Evolutionary conservation across 2,329 filamentous ascomycete genomes (phyloP), one percentile per base, ranked within the genome.

Genomic region (Botrytis elliptica): DNA sequence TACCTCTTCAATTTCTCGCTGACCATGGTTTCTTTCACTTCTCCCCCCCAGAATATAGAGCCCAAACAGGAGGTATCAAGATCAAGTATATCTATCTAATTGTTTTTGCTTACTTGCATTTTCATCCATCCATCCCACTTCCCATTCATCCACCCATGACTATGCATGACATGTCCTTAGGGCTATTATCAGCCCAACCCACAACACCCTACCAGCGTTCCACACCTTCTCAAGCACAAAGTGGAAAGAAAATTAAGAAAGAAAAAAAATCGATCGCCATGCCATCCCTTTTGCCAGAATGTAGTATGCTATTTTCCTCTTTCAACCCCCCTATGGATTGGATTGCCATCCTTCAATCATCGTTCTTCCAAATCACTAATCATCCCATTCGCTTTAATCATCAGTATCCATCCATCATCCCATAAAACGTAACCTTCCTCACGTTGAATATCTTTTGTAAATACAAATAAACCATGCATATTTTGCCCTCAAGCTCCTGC

Each of bases 11-110:
- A 14, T 57, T 40, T 10, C 38, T 64, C 40, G 38, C 4, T 29
- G 25, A 33, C 16, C 20, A 40, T 29, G 4, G 18, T 67, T 33
- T 46, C 42, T 44, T 38, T 49, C 46, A 55, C 33, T 55, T 55
- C 64, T 52, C 14, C 25, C 46, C 46, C 42, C 25, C 38, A n/a
- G 46, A 55, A 29, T 9, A 29, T 57, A 29, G n/a, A 29, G 33
- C 22, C 25, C 18, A 18, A n/a, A 70, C 44, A 60, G 49, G 67
- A 68, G 49, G 44, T 62, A 42, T 44, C 57, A 68, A 68, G 52
- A 60, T 68, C 63, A 72, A 68, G 71, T 68, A 72, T 68, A 72
- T 68, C 70, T 72, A 72, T 72, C 60, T 71, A 71, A 63, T 44
- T 66, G 25, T 55, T 42, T 25, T 40, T 72, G 65, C 57, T 65